Evolutionary conservation across 768 basidiomycete genomes (phyloP), one percentile per base, ranked within the genome.

Genomic region (Serendipita indica): DNA sequence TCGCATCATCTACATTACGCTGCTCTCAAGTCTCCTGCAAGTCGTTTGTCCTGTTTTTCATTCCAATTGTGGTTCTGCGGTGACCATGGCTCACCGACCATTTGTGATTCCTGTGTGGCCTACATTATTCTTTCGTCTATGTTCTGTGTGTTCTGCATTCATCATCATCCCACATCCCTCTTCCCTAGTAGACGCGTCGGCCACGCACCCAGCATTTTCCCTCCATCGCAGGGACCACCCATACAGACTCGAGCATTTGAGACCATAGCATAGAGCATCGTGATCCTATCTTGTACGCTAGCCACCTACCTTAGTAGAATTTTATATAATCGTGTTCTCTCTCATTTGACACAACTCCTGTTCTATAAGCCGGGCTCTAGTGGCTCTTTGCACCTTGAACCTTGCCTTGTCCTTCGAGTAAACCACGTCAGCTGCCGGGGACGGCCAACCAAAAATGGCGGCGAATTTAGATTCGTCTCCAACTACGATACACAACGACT

Each of bases 81-180:
- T 30, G 32, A n/a, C n/a, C n/a, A 25, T 54, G 22, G 32, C 32
- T 30, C 30, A 54, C 49, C 25, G 22, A 27, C 25, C 10, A 10
- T 5, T 54, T 54, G 49, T 54, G 49, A 54, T 30, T 22, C 49
- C 49, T n/a, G 49, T 54, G 49, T 54, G 49, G 49, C 49, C 49
- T 54, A 54, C 49, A 54, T 54, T 54, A 54, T 54, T 54, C 20
- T 54, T 54, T 54, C 49, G 49, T 54, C 49, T 54, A 54, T 54
- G 49, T 54, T 54, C 49, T 54, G 49, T 54, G 49, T 54, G 18
- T 25, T 43, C 5, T 54, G 49, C 49, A 54, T 54, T 28, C 32
- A 30, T n/a, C 20, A 10, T 30, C 49, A 54, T 22, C 49, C 22
- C 49, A 33, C 49, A 54, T 54, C 49, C 20, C 30, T 54, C n/a